Conservation (phyloP, 805 yeast species). For the Yueomyces sp. region DNA sequence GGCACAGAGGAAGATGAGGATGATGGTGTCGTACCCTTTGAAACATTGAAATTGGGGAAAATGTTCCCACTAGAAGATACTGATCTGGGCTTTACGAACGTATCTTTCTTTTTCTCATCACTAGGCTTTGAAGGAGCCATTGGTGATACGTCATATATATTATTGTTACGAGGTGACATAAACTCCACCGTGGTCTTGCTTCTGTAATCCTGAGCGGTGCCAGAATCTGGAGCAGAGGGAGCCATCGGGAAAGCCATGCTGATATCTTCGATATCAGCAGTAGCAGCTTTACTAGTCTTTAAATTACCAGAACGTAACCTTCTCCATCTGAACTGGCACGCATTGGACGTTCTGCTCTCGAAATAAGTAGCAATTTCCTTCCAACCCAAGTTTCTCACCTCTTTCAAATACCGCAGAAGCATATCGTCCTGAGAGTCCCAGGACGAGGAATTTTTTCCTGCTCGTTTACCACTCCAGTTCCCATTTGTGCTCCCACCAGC, state of each 20-base stretch:
- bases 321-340: constrained; percentile 86
- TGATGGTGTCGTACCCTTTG: neutral
- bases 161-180: no score
- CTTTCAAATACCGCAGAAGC: constrained; percentile 61
- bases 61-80: neutral
- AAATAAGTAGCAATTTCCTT: constrained; percentile 73
- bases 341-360: constrained; percentile 72
- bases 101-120: neutral
- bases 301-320: constrained; percentile 38
- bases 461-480: no score
- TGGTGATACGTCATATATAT: neutral
- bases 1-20: neutral
- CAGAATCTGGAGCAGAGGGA: neutral
- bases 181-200: neutral
- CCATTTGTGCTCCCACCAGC: no score
- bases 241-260: constrained; percentile 10
- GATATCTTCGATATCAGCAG: neutral
- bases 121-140: neutral
- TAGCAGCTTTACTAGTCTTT: constrained; percentile 22
- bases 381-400: constrained; percentile 78
- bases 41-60: neutral
- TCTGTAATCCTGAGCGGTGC: neutral
- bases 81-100: neutral
- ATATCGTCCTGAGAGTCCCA: constrained; percentile 76
- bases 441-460: constrained; percentile 34